Conservation (phyloP, 768 basidiomycete species). For the Macrolepiota fuliginosa region DNA sequence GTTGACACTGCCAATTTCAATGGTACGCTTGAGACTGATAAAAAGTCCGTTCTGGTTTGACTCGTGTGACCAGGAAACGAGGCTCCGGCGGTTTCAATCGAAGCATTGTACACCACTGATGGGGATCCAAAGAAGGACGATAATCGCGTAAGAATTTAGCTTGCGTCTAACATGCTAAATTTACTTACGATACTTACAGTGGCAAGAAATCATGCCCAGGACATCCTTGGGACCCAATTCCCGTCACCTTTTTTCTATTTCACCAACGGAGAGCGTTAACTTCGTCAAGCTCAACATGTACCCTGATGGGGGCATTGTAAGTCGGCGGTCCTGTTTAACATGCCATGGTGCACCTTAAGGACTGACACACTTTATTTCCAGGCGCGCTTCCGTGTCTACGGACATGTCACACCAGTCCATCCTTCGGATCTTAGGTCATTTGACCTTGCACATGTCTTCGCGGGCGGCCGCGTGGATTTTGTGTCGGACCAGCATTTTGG, state of each 20-base stretch:
- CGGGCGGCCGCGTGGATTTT: slow-evolving; percentile 80
- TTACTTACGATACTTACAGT: slow-evolving; percentile 43
- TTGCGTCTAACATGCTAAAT: not conserved
- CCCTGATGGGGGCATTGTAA: slow-evolving; percentile 95
- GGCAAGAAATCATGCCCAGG: slow-evolving; percentile 77
- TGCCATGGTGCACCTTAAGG: slow-evolving; percentile 1
- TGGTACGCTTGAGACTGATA: slow-evolving; percentile 41
- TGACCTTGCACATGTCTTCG: slow-evolving; percentile 89
- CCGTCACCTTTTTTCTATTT: slow-evolving; percentile 84
- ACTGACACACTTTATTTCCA: slow-evolving; percentile 27
- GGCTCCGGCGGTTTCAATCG: slow-evolving; percentile 78
- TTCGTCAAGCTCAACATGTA: slow-evolving; percentile 93
- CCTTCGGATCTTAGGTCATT: slow-evolving; percentile 52
- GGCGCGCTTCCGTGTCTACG: slow-evolving; percentile 94
- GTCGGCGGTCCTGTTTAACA: slow-evolving; percentile 24
- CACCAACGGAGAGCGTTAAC: slow-evolving; percentile 51
- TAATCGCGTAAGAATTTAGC: slow-evolving; percentile 42
- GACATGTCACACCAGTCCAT: slow-evolving; percentile 65
- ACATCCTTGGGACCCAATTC: slow-evolving; percentile 77
- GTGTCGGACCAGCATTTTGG: slow-evolving; percentile 97
- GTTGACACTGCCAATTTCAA: slow-evolving; percentile 95
- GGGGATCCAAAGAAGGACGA: slow-evolving; percentile 48
- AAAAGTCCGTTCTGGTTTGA: slow-evolving; percentile 6
- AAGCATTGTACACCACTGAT: slow-evolving; percentile 46
- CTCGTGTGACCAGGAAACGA: slow-evolving; percentile 62